A percentile compares a stretch with the other conserved stretches of the same genome.
These are phyloP conservation scores for Mucor ambiguus DNA, from an alignment of 371 early-diverging fungal genomes.

Conservation along the genomic window DNA sequence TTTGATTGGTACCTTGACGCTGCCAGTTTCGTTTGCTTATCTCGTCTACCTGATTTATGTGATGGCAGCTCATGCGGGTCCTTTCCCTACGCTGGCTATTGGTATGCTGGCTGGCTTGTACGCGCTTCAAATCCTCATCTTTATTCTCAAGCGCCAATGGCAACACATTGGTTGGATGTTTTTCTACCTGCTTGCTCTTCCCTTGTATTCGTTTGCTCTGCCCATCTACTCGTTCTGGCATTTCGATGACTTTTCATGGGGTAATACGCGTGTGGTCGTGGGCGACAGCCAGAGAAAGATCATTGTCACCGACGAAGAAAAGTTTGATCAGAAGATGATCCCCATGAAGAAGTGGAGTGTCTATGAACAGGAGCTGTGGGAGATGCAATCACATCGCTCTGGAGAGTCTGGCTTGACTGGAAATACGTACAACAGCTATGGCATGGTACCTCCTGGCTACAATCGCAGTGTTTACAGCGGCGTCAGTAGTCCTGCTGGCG, in stretches of 20 bases:
- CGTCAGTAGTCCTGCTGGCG: neutral
- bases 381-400: constrained; percentile 51
- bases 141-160: constrained; percentile 82
- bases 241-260: constrained; percentile 92
- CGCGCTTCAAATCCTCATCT: constrained; percentile 84
- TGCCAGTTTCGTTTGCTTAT: constrained; percentile 90
- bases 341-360: constrained; percentile 89
- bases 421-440: constrained; percentile 34
- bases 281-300: constrained; percentile 64
- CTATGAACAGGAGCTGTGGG: constrained; percentile 83
- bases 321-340: constrained; percentile 81
- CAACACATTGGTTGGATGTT: constrained; percentile 96
- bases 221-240: constrained; percentile 84
- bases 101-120: constrained; percentile 70
- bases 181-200: constrained; percentile 80
- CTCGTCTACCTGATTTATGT: constrained; percentile 70
- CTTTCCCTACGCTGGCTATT: constrained; percentile 54
- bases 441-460: constrained; percentile 29
- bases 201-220: constrained; percentile 75
- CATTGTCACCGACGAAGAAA: constrained; percentile 56
- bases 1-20: constrained; percentile 87
- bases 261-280: constrained; percentile 80
- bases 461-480: constrained; percentile 33
- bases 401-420: constrained; percentile 43
- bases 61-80: constrained; percentile 40